Conservation (phyloP, 1,284 basidiomycete species). For the Microbotryum saponariae region DNA sequence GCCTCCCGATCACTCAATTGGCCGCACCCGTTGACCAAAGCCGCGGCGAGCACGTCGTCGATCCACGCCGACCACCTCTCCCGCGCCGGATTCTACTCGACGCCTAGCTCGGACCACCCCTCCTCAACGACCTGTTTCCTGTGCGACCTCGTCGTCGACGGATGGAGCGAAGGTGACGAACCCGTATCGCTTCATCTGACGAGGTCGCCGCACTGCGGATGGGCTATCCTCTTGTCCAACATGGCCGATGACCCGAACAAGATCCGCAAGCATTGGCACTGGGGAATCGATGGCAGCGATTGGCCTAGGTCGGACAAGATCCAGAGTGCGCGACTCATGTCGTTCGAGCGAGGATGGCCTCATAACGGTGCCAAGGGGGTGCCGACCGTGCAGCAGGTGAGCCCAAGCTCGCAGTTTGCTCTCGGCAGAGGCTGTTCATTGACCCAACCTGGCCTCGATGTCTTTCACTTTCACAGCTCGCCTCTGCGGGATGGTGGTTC, state of each 20-base stretch:
- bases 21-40: conserved; percentile 18
- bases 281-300: conserved; percentile 6
- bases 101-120: conserved; percentile 12
- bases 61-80: conserved; percentile 26
- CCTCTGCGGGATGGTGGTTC: conserved; percentile 24
- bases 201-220: conserved; percentile 8
- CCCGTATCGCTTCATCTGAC: conserved; percentile 15
- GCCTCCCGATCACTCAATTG: conserved; percentile 16
- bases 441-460: not conserved
- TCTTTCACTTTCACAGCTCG: conserved; percentile 12
- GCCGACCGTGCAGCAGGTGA: conserved; percentile 17
- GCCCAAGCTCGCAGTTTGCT: not conserved
- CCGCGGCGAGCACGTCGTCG: conserved; percentile 5
- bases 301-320: conserved; percentile 10
- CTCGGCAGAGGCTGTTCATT: not conserved
- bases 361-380: conserved; percentile 16
- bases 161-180: conserved; percentile 24
- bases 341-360: conserved; percentile 24
- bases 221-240: not conserved
- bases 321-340: conserved; percentile 3
- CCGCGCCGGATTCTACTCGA: conserved; percentile 23
- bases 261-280: conserved; percentile 9
- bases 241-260: not conserved
- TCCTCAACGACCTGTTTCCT: conserved; percentile 25
- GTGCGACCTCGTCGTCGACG: conserved; percentile 14